These are phyloP conservation scores for Trichoderma orchidacearum DNA, from an alignment of 495 filamentous ascomycete species.

Conservation along the genomic window DNA sequence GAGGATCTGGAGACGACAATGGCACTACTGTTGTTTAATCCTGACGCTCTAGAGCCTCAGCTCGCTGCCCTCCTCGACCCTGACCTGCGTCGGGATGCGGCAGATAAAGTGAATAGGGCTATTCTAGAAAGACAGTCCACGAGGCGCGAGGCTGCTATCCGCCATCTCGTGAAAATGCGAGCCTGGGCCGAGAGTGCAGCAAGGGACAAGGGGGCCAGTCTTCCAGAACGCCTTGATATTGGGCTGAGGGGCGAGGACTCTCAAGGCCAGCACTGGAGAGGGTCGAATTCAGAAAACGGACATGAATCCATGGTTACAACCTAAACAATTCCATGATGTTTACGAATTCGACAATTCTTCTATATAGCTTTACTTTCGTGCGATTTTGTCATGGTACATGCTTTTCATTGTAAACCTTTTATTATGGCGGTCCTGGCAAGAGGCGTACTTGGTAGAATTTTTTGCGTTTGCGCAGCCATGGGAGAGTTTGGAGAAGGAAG, in stretches of 20 bases:
- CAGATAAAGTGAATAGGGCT: constrained; percentile 73
- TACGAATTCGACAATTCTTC: background rate
- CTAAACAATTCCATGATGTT: constrained; percentile 9
- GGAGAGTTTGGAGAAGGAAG: background rate
- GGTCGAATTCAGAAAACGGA: constrained; percentile 21
- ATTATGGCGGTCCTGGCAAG: too few species aligned
- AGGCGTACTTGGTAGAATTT: too few species aligned
- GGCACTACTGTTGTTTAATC: constrained; percentile 77
- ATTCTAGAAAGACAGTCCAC: constrained; percentile 60
- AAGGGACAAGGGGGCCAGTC: constrained; percentile 54
- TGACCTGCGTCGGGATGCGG: constrained; percentile 68
- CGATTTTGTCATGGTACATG: too few species aligned
- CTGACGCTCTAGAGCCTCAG: constrained; percentile 54
- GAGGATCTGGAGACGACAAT: constrained; percentile 87
- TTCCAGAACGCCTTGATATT: constrained; percentile 60
- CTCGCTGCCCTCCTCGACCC: constrained; percentile 65
- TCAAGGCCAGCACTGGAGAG: constrained; percentile 17
- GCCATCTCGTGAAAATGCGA: constrained; percentile 64
- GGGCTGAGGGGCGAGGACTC: constrained; percentile 45
- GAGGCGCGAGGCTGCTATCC: constrained; percentile 65
- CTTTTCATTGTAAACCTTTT: too few species aligned
- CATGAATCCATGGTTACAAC: constrained; percentile 49
- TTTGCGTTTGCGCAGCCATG: too few species aligned
- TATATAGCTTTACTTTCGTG: too few species aligned
- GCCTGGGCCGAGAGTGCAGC: constrained; percentile 76